Evolutionary conservation across 805 yeast genomes (phyloP), one percentile per base, ranked within the genome.

Genomic region (Millerago galiae): DNA sequence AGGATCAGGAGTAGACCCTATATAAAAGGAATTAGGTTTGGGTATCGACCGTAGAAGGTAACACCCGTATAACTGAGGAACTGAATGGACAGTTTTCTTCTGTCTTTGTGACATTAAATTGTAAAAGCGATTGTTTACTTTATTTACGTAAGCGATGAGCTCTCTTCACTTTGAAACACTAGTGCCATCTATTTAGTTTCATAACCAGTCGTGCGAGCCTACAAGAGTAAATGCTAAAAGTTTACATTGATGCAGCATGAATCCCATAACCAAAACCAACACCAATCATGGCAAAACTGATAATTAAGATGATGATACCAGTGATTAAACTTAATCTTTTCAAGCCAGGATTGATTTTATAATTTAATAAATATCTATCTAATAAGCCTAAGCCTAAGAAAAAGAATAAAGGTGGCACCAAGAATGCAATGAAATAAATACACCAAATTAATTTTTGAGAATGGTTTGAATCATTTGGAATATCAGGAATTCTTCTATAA

Each of bases 1-100:
- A 0, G 95, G 95, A 53, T 84, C 75, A 2, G 93, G 91, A 0
- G 95, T 83, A 1, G 95, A 85, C 0, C 95, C 95, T 4, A 86
- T 74, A 54, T 86, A 86, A 52, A 80, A 79, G 9, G 83, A 74
- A 33, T 66, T 66, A 17, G 76, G 75, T 49, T 74, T 77, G 10
- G 75, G 70, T 3, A 71, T 53, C 0, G 91, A 83, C 46, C 77
- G 76, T 9, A 86, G 62, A 2, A 87, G 60, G 55, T 86, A 87
- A 35, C 85, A 86, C 39, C 88, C 80, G 58, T 86, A 86, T 44
- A 84, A 74, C 8, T 49, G 55, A 1, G 75, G 71, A 1, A 60
- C 45, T 0, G 46, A n/a, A 38, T 52, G 56, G 3, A 37, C 17
- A 0, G 17, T 13, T 3, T 21, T 35, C 21, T 34, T 34, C 13